Evolutionary conservation across 2,329 filamentous ascomycete species (phyloP), one percentile per base, ranked within the genome.

Genomic region (Ophiostoma sp.): DNA sequence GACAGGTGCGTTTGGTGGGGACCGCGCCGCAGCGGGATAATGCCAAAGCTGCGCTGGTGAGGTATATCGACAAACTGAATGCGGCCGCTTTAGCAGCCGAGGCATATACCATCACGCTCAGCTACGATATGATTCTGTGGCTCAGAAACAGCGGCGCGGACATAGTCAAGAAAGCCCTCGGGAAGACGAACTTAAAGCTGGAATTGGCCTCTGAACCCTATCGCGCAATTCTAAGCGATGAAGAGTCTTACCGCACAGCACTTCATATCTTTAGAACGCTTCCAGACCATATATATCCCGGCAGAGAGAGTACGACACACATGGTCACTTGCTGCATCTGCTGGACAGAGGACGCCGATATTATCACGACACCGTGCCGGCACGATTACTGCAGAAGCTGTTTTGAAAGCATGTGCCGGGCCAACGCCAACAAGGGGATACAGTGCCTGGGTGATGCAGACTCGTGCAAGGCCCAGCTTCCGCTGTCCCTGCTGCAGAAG

Each of bases 361-460:
- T 77, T 0, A 67, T 81, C 5, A 72, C 52, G 7, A 79, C 76
- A 4, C 58, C 66, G 1, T 83, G 81, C 71, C 72, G 71, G 0
- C 81, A 83, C 68, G 58, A 75, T 11, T 83, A 82, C 71, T 83
- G 80, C 71, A 69, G 71, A 0, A 74, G 76, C 36, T 83, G 81
- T 70, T 81, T 83, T 62, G 73, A 76, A 65, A 72, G 73, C 55
- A 70, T 78, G 8, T 78, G 77, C 68, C 66, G 62, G 5, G 69
- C 70, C 3, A 65, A 14, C 44, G 67, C 41, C 8, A 40, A 14
- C 2, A 7, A 40, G 18, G 40, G 65, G 40, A 66, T 71, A 55
- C 68, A 67, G 14, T 72, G 69, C 55, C 68, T 66, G 44, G 70
- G 67, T 65, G 69, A 68, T 6, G 68, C 66, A 16, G 60, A 70